Evolutionary conservation across 495 filamentous ascomycete genomes (phyloP).

Genomic region (Aspergillus haitiensis): DNA sequence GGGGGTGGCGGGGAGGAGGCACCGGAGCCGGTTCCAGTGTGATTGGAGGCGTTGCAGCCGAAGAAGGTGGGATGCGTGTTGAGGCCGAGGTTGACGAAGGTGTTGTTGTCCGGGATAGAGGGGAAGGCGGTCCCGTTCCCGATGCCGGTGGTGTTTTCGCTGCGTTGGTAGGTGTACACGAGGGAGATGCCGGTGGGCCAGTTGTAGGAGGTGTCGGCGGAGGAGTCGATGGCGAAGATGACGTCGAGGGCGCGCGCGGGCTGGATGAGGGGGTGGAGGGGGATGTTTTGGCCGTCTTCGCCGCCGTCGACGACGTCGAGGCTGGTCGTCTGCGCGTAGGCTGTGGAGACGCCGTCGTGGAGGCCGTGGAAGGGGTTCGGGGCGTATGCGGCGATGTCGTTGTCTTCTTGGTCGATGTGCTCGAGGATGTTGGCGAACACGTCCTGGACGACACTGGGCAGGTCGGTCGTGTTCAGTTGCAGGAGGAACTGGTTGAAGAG

Average conservation of each 20-base stretch:
- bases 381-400: constrained; percentile 68
- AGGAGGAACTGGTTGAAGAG: too few species aligned
- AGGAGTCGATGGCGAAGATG: constrained; percentile 80
- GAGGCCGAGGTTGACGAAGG: constrained; percentile 74
- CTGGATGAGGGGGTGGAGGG: constrained; percentile 74
- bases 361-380: constrained; percentile 79
- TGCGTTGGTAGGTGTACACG: constrained; percentile 70
- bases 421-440: constrained; percentile 45
- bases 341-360: constrained; percentile 57
- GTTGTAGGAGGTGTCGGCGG: constrained; percentile 59
- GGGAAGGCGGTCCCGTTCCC: constrained; percentile 74
- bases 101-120: constrained; percentile 67
- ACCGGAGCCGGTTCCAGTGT: constrained; percentile 1
- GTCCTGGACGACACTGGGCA: neutral
- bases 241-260: constrained; percentile 70
- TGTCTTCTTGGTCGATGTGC: constrained; percentile 50
- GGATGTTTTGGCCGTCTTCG: constrained; percentile 76
- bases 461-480: too few species aligned
- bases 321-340: constrained; percentile 43
- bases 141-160: constrained; percentile 32
- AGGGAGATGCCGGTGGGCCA: constrained; percentile 76
- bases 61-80: constrained; percentile 82
- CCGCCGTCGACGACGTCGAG: constrained; percentile 86
- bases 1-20: constrained; percentile 27
- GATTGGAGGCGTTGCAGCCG: constrained; percentile 69